A percentile compares a stretch with the other conserved stretches of the same genome.
These are phyloP conservation scores for Malus sylvestris DNA, from an alignment of 306 rosid species.

Conservation along the genomic window DNA sequence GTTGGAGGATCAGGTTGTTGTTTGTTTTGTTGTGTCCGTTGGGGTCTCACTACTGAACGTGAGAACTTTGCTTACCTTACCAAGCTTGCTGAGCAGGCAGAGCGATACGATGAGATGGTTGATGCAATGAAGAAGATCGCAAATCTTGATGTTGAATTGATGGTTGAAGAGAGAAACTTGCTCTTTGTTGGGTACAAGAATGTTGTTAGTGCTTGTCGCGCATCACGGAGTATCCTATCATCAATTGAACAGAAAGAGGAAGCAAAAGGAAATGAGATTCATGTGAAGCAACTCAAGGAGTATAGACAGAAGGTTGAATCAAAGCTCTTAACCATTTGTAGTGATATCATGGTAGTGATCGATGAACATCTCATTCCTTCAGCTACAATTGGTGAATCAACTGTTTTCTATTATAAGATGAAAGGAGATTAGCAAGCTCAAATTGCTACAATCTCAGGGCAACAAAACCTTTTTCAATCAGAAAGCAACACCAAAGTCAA, in stretches of 20 bases:
- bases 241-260: constrained; percentile 82
- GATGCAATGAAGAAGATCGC: constrained; percentile 87
- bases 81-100: constrained; percentile 93
- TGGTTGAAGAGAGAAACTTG: constrained; percentile 73
- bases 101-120: constrained; percentile 90
- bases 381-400: constrained; percentile 72
- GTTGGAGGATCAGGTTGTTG: no score
- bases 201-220: constrained; percentile 73
- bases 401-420: constrained; percentile 82
- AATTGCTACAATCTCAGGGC: no score
- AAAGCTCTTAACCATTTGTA: constrained; percentile 61
- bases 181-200: constrained; percentile 86
- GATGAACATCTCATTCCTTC: constrained; percentile 87
- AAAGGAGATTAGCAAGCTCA: no score
- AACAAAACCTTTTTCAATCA: no score
- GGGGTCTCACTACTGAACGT: constrained; percentile 66
- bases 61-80: constrained; percentile 68
- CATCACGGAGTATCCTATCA: constrained; percentile 84
- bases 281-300: constrained; percentile 61
- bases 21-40: no score
- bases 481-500: no score
- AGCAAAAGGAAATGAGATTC: constrained; percentile 57
- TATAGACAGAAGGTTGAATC: constrained; percentile 70
- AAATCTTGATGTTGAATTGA: constrained; percentile 72
- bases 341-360: constrained; percentile 67